These are phyloP conservation scores for Ceratobasidium sp. DNA, from an alignment of 1,284 basidiomycete genomes.

Conservation along the genomic window DNA sequence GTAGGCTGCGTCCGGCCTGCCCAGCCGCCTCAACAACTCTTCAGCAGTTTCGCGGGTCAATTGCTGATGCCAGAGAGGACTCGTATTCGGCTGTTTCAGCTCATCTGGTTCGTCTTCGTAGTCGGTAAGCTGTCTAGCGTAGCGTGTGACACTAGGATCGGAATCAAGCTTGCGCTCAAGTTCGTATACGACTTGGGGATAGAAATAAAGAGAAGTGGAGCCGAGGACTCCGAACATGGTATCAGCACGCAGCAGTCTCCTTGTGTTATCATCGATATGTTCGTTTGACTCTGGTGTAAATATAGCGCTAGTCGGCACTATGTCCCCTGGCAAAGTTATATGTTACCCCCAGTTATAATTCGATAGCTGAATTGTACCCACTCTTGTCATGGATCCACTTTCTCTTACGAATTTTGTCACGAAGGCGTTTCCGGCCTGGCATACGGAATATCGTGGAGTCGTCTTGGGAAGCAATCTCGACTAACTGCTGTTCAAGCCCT, in stretches of 20 bases:
- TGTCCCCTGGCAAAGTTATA: not conserved
- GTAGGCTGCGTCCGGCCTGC: conserved; percentile 23
- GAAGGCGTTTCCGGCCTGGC: not conserved
- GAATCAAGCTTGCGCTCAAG: conserved; percentile 9
- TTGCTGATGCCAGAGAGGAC: not conserved
- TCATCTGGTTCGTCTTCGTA: not conserved
- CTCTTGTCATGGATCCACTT: no score
- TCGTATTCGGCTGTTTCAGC: not conserved
- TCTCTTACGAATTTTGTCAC: not conserved
- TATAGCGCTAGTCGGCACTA: not conserved
- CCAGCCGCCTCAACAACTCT: conserved; percentile 12
- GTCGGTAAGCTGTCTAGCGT: not conserved
- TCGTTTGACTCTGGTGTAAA: not conserved
- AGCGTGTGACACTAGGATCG: not conserved
- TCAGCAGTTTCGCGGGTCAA: conserved; percentile 1
- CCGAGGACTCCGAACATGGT: not conserved
- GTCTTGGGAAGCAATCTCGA: not conserved
- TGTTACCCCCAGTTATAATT: not conserved
- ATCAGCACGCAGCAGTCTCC: conserved; percentile 2
- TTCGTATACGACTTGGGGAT: conserved; percentile 6
- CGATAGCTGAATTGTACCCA: not conserved
- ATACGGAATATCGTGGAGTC: not conserved
- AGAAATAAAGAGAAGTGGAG: not conserved
- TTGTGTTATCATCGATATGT: not conserved
- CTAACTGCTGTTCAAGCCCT: not conserved